Evolutionary conservation across 371 early-diverging fungal species (phyloP).

Genomic region (Capillidium rhysosporum): DNA sequence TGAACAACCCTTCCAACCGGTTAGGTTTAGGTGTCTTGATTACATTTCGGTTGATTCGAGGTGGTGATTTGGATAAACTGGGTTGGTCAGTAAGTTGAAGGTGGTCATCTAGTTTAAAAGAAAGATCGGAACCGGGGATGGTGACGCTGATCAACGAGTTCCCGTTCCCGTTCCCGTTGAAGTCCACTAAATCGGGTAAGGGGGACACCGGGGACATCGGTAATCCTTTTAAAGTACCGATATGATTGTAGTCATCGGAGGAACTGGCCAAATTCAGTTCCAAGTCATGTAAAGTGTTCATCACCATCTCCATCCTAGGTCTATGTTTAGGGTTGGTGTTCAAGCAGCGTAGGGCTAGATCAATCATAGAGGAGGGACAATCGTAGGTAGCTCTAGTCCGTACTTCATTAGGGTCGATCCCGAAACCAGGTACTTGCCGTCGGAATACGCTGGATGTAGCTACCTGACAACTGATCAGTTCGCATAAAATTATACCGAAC

Average conservation of each 20-base stretch:
- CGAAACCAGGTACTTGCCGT: slow-evolving; percentile 18
- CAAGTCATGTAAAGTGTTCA: not conserved
- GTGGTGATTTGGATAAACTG: not conserved
- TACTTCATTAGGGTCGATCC: slow-evolving; percentile 16
- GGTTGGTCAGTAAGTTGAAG: not conserved
- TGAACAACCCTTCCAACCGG: not conserved
- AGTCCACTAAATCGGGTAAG: not conserved
- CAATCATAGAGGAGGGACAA: slow-evolving; percentile 12
- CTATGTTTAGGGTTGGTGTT: not conserved
- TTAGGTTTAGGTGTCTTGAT: not conserved
- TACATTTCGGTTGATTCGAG: not conserved
- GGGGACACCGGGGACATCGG: not conserved
- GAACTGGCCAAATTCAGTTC: not conserved
- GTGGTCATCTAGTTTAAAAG: not conserved
- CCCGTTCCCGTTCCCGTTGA: not conserved
- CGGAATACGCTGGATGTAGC: slow-evolving; percentile 15
- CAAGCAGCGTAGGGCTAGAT: slow-evolving; percentile 14
- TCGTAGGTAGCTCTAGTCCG: slow-evolving; percentile 12
- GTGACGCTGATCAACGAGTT: not conserved
- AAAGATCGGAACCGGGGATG: not conserved
- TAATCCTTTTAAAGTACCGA: not conserved
- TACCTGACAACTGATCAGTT: slow-evolving; percentile 20
- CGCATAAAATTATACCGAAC: slow-evolving; percentile 27
- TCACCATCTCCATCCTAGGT: not conserved
- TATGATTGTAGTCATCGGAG: not conserved